Evolutionary conservation across 768 basidiomycete species (phyloP).

Genomic region (Suillus sp.): DNA sequence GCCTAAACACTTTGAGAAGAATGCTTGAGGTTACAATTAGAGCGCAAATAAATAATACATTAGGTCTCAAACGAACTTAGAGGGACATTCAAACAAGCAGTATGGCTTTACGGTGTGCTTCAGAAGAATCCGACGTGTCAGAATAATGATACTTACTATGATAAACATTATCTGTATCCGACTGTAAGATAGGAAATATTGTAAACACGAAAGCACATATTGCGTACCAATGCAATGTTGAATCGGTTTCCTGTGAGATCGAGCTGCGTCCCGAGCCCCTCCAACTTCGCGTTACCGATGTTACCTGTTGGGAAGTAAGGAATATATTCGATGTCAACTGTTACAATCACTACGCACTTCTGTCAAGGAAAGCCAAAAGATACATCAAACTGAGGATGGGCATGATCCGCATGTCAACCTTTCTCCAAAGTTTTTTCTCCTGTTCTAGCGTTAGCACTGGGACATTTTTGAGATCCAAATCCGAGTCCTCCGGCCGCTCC

Average conservation of each 20-base stretch:
- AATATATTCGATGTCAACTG: not conserved
- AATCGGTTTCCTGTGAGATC: slow-evolving; percentile 57
- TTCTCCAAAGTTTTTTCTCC: slow-evolving; percentile 55
- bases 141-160: slow-evolving; percentile 43
- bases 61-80: slow-evolving; percentile 47
- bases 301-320: not conserved
- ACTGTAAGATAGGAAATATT: not conserved
- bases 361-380: slow-evolving; percentile 61
- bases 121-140: not conserved
- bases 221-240: slow-evolving; percentile 59
- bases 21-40: slow-evolving; percentile 13
- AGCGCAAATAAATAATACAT: not conserved
- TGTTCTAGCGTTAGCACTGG: slow-evolving; percentile 40
- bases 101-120: slow-evolving; percentile 11
- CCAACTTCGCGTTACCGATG: slow-evolving; percentile 60
- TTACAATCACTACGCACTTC: slow-evolving; percentile 39
- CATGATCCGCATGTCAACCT: slow-evolving; percentile 57
- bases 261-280: slow-evolving; percentile 58
- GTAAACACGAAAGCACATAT: slow-evolving; percentile 30
- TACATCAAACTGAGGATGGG: slow-evolving; percentile 61
- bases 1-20: slow-evolving; percentile 62
- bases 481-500: not conserved
- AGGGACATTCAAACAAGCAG: slow-evolving; percentile 58
- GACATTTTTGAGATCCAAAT: not conserved
- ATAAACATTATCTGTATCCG: slow-evolving; percentile 60